phyloP scores from a whole-genome alignment of 148 eudicot species.

The Chenopodium suecicum region DNA sequence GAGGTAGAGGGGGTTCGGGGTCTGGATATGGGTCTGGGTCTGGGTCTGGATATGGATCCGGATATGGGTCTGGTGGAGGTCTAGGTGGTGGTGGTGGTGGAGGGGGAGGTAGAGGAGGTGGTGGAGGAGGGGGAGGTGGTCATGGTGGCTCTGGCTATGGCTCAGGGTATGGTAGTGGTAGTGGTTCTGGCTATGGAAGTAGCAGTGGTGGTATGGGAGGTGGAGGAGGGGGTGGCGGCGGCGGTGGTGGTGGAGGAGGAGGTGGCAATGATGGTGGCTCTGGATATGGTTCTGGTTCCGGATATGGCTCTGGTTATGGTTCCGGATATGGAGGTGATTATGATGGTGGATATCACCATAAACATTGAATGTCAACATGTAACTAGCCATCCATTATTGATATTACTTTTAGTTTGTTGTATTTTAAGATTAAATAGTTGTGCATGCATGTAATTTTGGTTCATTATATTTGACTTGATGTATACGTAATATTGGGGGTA shows the following conservation, averaged over 20 bases:
- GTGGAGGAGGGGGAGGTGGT: conserved; percentile 31
- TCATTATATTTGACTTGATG: not conserved
- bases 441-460: conserved; percentile 11
- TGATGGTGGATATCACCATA: conserved; percentile 24
- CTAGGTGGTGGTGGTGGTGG: conserved; percentile 37
- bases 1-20: conserved; percentile 35
- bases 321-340: conserved; percentile 21
- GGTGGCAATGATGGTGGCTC: conserved; percentile 18
- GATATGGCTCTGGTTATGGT: conserved; percentile 26
- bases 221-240: conserved; percentile 26
- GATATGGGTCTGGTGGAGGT: conserved; percentile 39
- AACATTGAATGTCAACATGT: not conserved
- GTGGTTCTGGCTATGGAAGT: conserved; percentile 29
- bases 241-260: conserved; percentile 35
- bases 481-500: not conserved
- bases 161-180: conserved; percentile 36
- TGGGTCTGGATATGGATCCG: conserved; percentile 40
- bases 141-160: conserved; percentile 31
- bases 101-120: conserved; percentile 27
- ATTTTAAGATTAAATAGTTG: not conserved
- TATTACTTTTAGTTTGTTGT: not conserved
- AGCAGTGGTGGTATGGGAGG: conserved; percentile 30
- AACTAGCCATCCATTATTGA: too few relatives aligned
- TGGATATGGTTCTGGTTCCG: conserved; percentile 38
- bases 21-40: conserved; percentile 31